Percentiles rank a stretch among this genome's conserved stretches.
phyloP scores from a whole-genome alignment of 139 green algal species.

The Tetratostichococcus sp. region DNA sequence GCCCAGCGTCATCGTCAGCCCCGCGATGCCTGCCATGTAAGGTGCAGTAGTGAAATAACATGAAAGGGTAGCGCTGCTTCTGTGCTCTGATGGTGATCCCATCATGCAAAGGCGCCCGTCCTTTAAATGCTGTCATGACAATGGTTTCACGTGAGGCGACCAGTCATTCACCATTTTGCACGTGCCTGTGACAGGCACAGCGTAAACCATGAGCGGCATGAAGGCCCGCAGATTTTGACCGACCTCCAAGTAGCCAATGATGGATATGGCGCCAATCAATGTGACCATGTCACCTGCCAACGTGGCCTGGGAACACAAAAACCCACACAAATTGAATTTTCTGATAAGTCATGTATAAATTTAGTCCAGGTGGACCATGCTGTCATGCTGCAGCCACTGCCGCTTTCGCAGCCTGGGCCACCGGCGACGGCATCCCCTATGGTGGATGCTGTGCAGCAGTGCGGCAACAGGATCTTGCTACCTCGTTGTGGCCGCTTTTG shows the following conservation, averaged over 20 bases:
- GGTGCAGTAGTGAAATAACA: background rate
- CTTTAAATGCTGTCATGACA: no score
- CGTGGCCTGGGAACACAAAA: background rate
- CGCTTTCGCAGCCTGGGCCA: no score
- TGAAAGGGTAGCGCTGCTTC: no score
- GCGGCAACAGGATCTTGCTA: background rate
- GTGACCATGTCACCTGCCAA: background rate
- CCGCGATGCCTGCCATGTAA: constrained; percentile 15
- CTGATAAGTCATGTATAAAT: no score
- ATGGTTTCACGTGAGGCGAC: no score
- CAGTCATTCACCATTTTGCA: background rate
- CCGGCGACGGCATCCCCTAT: no score
- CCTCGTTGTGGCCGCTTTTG: background rate
- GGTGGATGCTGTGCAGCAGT: no score
- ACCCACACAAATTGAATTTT: no score
- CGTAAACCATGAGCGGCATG: constrained; percentile 81
- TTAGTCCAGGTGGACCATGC: no score
- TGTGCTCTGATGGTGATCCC: no score
- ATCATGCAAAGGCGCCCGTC: no score
- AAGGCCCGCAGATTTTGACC: constrained; percentile 37
- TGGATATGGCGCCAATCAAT: background rate
- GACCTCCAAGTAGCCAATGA: constrained; percentile 37
- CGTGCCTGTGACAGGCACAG: constrained; percentile 48
- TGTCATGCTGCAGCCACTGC: no score
- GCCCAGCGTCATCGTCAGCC: constrained; percentile 17